Conservation (phyloP, 1,284 basidiomycete species). For the Ustilago loliicola region DNA sequence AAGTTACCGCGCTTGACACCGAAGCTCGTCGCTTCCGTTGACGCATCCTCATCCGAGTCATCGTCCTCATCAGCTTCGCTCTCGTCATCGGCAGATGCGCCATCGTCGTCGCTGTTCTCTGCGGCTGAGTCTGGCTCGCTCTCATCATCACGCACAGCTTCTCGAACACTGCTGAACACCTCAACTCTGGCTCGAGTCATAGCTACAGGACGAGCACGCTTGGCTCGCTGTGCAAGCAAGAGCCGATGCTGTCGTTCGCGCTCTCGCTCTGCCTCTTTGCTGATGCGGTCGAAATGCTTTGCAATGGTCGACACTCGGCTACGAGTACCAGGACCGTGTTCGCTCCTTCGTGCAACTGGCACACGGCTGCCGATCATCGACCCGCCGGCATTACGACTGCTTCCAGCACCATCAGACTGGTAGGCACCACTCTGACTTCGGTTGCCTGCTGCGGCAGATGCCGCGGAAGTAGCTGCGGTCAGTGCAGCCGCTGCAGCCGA, state of each 20-base stretch:
- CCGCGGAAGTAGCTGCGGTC: slow-evolving; percentile 20
- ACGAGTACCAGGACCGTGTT: slow-evolving; percentile 48
- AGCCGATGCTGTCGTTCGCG: slow-evolving; percentile 72
- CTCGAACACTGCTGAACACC: slow-evolving; percentile 89
- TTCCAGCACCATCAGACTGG: slow-evolving; percentile 37
- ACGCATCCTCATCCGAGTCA: slow-evolving; percentile 47
- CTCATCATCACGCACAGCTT: slow-evolving; percentile 87
- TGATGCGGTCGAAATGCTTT: slow-evolving; percentile 73
- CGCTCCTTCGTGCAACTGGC: slow-evolving; percentile 42
- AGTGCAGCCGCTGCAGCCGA: slow-evolving; percentile 30
- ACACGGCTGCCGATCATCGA: slow-evolving; percentile 34
- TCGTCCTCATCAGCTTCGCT: slow-evolving; percentile 54
- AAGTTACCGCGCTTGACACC: slow-evolving; percentile 12
- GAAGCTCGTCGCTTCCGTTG: slow-evolving; percentile 22
- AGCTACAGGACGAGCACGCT: slow-evolving; percentile 89
- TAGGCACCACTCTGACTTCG: slow-evolving; percentile 36
- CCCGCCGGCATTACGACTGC: slow-evolving; percentile 27
- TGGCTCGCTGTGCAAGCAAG: slow-evolving; percentile 43
- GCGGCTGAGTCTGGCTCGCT: slow-evolving; percentile 51
- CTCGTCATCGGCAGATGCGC: slow-evolving; percentile 53
- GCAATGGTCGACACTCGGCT: slow-evolving; percentile 73
- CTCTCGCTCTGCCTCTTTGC: slow-evolving; percentile 74
- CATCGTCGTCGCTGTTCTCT: slow-evolving; percentile 49
- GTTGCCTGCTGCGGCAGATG: slow-evolving; percentile 4
- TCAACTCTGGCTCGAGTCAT: slow-evolving; percentile 89